Evolutionary conservation across 2,329 filamentous ascomycete genomes (phyloP), one percentile per base, ranked within the genome.

Genomic region (Stylonectria norvegica): DNA sequence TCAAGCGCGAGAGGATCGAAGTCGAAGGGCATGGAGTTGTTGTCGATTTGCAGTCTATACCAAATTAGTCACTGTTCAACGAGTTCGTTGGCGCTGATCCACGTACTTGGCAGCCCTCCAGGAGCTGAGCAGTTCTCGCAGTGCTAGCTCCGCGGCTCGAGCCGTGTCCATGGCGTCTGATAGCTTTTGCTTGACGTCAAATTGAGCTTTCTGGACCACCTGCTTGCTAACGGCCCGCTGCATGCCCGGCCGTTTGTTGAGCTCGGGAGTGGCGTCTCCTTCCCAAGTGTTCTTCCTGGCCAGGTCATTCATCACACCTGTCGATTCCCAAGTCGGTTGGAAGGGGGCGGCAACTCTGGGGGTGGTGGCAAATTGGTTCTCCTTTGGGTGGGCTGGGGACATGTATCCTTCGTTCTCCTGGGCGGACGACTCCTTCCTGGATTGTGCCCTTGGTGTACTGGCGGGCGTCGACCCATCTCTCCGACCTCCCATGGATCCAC

Each of bases 1-100:
- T 89, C 89, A 60, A 95, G 80, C 5, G 85, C 75, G 45, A 90
- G 79, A 22, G 91, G 85, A 51, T 96, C 87, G 66, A 95, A 94
- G 50, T 91, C 86, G 54, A 84, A 83, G 3, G 80, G 79, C 52
- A 71, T 69, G 7, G 76, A 75, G 36, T 68, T 67, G 49, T 72
- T 69, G 45, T 80, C 73, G 34, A 80, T 68, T 33, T 78, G 71
- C 53, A 74, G 71, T 53, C 78, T 81, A 46, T 16, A 20, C 10
- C 33, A 18, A 34, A 45, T 55, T 48, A 54, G 43, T 18, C 20
- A n/a, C n/a, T n/a, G n/a, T n/a, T n/a, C n/a, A n/a, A n/a, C n/a
- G n/a, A n/a, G n/a, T n/a, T n/a, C n/a, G n/a, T n/a, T n/a, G n/a
- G n/a, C n/a, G n/a, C n/a, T n/a, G 28, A 23, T 34, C 20, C 16